Base-by-base conservation (phyloP, 176 grass and related monocot genomes). In the Tillandsia fasciculata region DNA sequence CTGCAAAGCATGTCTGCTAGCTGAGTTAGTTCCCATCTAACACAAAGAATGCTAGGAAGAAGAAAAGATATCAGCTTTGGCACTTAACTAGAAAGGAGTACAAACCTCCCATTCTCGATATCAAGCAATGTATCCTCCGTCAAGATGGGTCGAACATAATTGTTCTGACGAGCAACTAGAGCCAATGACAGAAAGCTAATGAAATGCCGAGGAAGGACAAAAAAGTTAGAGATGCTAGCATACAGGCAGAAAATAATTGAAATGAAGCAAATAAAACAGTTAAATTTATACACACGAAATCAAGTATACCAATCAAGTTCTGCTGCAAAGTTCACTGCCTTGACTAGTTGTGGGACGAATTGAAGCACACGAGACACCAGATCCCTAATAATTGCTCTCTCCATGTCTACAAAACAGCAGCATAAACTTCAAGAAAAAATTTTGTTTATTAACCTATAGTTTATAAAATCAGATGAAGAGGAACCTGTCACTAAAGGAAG, bases 341-440 rank as follows among this genome's bases (percentile, higher is more conserved):
- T 85, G 67, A 85, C 89, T 53, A 96, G 68, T 59, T 96, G 88
- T 50, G 86, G 88, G 69, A 85, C 49, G 87, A 89, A 96, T 13
- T 89, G 81, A 76, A 85, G 83, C 75, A 96, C 69, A 12, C 86
- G 85, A 63, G 81, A 87, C 71, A 96, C 81, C 70, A 96, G 82
- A 77, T 96, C 92, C 72, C 86, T 84, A 80, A 96, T 83, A 53
- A 96, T 96, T 68, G 92, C 88, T 89, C 92, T 89, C 79, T 96
- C 88, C 92, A 96, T 96, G 74, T 96, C 92, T 96, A 82, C 64
- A 42, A 42, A 42, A 42, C 33, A 63, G 56, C 47, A 77, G 66
- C 17, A 59, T 17, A 59, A 59, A 59, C 54, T 3, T 59, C 8
- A 3, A 59, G 14, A 18, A 56, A 56, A 14, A 14, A 59, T 22